Percentiles rank a stretch among this genome's conserved stretches.
Evolutionary conservation across 371 early-diverging fungal species (phyloP).

Genomic region (Mycotypha africana): DNA sequence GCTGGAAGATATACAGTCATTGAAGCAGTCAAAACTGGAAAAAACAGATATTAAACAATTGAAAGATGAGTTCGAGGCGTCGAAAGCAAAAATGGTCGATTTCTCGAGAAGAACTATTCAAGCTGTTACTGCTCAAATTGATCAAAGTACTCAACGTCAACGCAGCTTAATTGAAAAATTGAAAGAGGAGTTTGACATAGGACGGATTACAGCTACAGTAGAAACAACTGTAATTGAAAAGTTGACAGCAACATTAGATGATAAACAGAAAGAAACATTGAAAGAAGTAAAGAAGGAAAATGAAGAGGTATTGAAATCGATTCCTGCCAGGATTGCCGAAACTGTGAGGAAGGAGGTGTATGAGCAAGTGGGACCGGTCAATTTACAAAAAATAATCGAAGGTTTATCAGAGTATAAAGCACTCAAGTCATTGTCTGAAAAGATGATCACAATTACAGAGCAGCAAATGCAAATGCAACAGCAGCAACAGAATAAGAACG

Average conservation of each 20-base stretch:
- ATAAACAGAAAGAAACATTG: neutral
- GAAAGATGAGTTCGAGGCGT: too few relatives aligned
- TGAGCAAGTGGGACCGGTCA: neutral
- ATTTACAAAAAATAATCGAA: constrained; percentile 1
- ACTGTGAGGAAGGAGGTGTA: constrained; percentile 1
- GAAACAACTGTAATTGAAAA: too few relatives aligned
- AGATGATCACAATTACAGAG: neutral
- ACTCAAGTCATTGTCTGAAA: neutral
- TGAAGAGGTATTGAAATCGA: neutral
- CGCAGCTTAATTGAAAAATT: too few relatives aligned
- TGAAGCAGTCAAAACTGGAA: too few relatives aligned
- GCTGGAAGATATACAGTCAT: too few relatives aligned
- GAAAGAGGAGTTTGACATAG: too few relatives aligned
- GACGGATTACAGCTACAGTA: too few relatives aligned
- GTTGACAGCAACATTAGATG: neutral
- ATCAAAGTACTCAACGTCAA: too few relatives aligned
- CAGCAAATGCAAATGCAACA: neutral
- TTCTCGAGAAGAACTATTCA: too few relatives aligned
- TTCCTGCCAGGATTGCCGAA: neutral
- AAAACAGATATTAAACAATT: too few relatives aligned
- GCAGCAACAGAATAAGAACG: neutral
- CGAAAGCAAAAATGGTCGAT: too few relatives aligned
- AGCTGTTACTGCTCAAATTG: too few relatives aligned
- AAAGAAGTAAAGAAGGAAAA: neutral
- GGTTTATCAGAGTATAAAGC: constrained; percentile 7